Conservation (phyloP, 139 green algal species). For the Chlamydomonas asymmetrica region DNA sequence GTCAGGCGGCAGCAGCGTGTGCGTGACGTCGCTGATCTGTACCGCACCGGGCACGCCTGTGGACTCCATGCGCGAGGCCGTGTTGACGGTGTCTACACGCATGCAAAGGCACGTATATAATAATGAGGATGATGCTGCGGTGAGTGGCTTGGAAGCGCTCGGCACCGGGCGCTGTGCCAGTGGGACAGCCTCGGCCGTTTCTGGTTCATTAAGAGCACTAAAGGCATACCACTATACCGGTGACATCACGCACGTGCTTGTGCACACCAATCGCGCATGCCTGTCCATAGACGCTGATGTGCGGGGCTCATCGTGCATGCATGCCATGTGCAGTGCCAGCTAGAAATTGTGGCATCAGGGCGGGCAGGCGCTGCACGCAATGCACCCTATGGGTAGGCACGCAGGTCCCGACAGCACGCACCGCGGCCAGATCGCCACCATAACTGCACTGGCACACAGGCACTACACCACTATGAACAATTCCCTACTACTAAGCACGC, state of each 20-base stretch:
- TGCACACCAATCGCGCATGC: no score
- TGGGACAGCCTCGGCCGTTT: no score
- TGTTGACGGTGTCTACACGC: slow-evolving; percentile 24
- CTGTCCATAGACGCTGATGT: no score
- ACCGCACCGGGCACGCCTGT: slow-evolving; percentile 17
- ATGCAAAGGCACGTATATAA: background rate
- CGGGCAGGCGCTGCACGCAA: background rate
- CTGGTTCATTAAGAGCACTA: background rate
- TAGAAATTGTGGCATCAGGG: background rate
- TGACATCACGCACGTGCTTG: background rate
- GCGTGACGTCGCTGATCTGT: slow-evolving; percentile 30
- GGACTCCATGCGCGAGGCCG: slow-evolving; percentile 30
- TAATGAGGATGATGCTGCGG: no score
- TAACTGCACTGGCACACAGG: background rate
- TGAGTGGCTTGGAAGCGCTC: no score
- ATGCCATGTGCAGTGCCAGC: background rate
- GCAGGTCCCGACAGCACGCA: background rate
- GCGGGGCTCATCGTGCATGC: no score
- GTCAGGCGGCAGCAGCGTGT: background rate
- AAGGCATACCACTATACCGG: background rate
- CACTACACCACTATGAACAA: no score
- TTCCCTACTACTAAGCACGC: no score
- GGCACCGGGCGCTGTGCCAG: no score
- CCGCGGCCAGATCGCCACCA: no score
- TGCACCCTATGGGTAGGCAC: background rate